Evolutionary conservation across 2,329 filamentous ascomycete genomes (phyloP), one percentile per base, ranked within the genome.

Genomic region (Fusarium sp.): DNA sequence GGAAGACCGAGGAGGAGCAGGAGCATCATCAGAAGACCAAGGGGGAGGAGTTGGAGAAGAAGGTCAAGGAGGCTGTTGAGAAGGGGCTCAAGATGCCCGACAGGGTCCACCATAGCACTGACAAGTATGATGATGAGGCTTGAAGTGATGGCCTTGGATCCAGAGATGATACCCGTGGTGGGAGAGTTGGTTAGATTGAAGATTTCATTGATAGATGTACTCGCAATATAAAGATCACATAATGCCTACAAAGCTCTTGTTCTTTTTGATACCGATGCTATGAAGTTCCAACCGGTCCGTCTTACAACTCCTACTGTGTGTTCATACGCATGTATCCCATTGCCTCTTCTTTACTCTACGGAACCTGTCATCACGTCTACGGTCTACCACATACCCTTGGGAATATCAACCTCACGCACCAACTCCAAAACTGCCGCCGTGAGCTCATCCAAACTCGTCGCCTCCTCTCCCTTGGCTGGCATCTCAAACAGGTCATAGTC

Each of bases 1-100:
- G 86, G 82, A 78, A 73, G 52, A 72, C 71, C 50, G 80, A 79
- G 25, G 71, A 75, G 30, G 80, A 76, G 40, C 73, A 74, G 9
- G 59, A 69, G 35, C 75, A 76, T 7, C 62, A 70, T 7, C 69
- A 76, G 72, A 78, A 76, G 60, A 43, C 56, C 68, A 81, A 74
- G 76, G 80, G 76, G 56, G 81, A 82, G 27, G 82, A 84, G 65
- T 72, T 88, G 30, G 85, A 87, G 78, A 81, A 79, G 66, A 82
- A 81, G 79, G 82, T 86, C 17, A 76, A 80, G 69, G 82, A 84
- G 72, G 85, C 84, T 43, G 88, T 90, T 17, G 87, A 88, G 61
- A 82, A 80, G 25, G 86, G 84, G 4, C 76, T 90, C 74, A 81
- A 83, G 66, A 81, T 84, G 77, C 88, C 88, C 25, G 81, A 82